Conservation (phyloP, 2,329 filamentous ascomycete genomes). For the Huntiella abstrusa region DNA sequence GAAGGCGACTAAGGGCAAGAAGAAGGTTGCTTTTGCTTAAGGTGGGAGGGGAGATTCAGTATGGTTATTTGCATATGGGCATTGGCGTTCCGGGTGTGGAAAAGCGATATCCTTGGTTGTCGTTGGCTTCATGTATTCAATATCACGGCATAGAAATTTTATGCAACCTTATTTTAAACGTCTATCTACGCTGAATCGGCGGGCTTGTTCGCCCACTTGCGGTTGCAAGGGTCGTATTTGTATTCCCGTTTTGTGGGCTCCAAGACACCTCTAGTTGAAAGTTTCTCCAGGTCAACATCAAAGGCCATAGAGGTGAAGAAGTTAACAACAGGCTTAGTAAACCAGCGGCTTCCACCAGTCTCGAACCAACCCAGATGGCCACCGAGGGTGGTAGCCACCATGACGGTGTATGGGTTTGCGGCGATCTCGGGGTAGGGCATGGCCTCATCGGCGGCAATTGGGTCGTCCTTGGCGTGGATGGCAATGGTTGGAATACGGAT, state of each 20-base stretch:
- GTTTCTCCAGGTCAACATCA: slow-evolving; percentile 40
- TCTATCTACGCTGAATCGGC: background rate
- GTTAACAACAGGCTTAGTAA: slow-evolving; percentile 53
- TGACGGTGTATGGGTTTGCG: slow-evolving; percentile 67
- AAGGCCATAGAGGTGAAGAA: slow-evolving; percentile 35
- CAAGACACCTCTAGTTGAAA: slow-evolving; percentile 13
- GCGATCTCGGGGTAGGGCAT: slow-evolving; percentile 69
- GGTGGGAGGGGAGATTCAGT: slow-evolving; percentile 7
- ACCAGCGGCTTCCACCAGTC: slow-evolving; percentile 66
- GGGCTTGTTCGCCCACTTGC: slow-evolving; percentile 33
- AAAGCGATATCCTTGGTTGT: slow-evolving; percentile 9
- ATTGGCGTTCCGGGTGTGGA: slow-evolving; percentile 11
- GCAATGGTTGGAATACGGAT: slow-evolving; percentile 72
- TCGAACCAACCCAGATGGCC: slow-evolving; percentile 94
- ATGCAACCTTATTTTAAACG: background rate
- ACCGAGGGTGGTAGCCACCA: slow-evolving; percentile 71
- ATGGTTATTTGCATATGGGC: slow-evolving; percentile 10
- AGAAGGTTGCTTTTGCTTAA: slow-evolving; percentile 72
- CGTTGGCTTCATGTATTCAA: background rate
- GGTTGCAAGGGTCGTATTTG: slow-evolving; percentile 48
- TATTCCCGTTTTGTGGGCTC: slow-evolving; percentile 23
- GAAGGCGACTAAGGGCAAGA: slow-evolving; percentile 45
- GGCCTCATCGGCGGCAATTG: slow-evolving; percentile 60
- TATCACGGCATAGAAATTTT: slow-evolving; percentile 2
- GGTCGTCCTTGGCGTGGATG: slow-evolving; percentile 76